phyloP scores from a whole-genome alignment of 2,329 filamentous ascomycete species.

The Nigrospora osmanthi region DNA sequence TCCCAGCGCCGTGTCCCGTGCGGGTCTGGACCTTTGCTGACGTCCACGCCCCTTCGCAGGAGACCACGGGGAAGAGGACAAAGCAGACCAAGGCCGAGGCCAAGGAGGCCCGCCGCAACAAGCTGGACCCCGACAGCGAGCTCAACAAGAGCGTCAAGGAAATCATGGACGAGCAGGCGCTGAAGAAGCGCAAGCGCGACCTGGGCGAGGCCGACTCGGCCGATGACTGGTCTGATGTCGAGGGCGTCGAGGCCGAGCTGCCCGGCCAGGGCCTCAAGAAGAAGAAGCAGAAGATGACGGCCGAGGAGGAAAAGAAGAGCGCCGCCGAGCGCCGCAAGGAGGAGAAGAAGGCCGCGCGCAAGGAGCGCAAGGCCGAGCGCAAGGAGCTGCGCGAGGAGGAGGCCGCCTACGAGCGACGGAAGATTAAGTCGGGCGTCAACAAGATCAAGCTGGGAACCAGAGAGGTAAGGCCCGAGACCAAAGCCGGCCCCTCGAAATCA shows the following conservation, averaged over 20 bases:
- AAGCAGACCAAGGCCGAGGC: slow-evolving; percentile 93
- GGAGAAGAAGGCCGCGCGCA: slow-evolving; percentile 41
- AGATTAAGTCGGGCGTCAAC: slow-evolving; percentile 23
- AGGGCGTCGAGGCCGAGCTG: slow-evolving; percentile 50
- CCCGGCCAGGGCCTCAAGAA: slow-evolving; percentile 57
- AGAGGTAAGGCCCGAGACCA: slow-evolving; percentile 16
- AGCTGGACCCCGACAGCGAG: slow-evolving; percentile 83
- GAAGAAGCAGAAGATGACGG: slow-evolving; percentile 32
- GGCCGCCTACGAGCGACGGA: slow-evolving; percentile 30
- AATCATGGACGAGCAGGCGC: slow-evolving; percentile 73
- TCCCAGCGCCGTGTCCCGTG: slow-evolving; percentile 1
- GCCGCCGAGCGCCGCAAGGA: slow-evolving; percentile 38
- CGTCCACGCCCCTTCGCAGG: slow-evolving; percentile 37
- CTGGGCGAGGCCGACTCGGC: slow-evolving; percentile 36
- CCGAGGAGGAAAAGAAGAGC: slow-evolving; percentile 44
- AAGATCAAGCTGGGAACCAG: slow-evolving; percentile 23
- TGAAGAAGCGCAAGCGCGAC: slow-evolving; percentile 69
- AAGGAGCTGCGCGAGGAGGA: slow-evolving; percentile 26
- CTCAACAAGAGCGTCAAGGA: slow-evolving; percentile 79
- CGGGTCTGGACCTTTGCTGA: too few relatives aligned
- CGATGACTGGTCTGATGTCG: slow-evolving; percentile 33
- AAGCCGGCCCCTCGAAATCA: background rate
- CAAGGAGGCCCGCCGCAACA: slow-evolving; percentile 73
- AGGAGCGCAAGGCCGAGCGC: slow-evolving; percentile 33
- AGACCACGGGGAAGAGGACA: slow-evolving; percentile 80